A percentile compares a stretch with the other conserved stretches of the same genome.
phyloP scores from a whole-genome alignment of 805 yeast species.

The Metschnikowia kunwiensis region DNA sequence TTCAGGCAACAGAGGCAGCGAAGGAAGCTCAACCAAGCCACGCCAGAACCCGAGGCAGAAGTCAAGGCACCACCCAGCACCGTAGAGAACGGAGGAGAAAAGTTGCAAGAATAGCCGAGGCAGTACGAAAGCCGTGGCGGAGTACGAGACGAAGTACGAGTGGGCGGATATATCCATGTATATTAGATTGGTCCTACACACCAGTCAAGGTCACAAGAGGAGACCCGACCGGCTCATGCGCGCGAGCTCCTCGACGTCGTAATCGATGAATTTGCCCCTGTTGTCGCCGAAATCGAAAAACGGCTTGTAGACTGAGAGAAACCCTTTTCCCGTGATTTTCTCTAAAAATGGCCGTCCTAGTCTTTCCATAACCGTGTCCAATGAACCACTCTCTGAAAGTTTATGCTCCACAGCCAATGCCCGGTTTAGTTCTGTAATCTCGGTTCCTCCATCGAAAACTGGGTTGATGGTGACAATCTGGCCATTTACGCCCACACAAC shows the following conservation, averaged over 20 bases:
- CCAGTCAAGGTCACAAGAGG: no score
- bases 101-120: no score
- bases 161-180: no score
- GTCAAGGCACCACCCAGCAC: neutral
- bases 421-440: constrained; percentile 15
- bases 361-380: constrained; percentile 16
- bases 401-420: constrained; percentile 11
- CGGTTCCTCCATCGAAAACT: constrained; percentile 13
- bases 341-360: constrained; percentile 33
- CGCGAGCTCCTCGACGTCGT: constrained; percentile 31
- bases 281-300: constrained; percentile 30
- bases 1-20: constrained; percentile 17
- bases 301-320: constrained; percentile 35
- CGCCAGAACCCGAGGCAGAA: neutral
- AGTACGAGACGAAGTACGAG: no score
- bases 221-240: constrained; percentile 1
- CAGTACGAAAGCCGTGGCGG: no score
- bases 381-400: neutral
- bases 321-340: constrained; percentile 41
- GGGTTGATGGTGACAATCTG: constrained; percentile 23
- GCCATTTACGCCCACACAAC: constrained; percentile 39
- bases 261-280: constrained; percentile 29
- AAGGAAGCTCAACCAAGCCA: constrained; percentile 11
- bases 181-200: no score
- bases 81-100: no score